Percentiles rank a stretch among this genome's conserved stretches.
These are phyloP conservation scores for Tricholoma matsutake DNA, from an alignment of 768 basidiomycete species.

Conservation along the genomic window DNA sequence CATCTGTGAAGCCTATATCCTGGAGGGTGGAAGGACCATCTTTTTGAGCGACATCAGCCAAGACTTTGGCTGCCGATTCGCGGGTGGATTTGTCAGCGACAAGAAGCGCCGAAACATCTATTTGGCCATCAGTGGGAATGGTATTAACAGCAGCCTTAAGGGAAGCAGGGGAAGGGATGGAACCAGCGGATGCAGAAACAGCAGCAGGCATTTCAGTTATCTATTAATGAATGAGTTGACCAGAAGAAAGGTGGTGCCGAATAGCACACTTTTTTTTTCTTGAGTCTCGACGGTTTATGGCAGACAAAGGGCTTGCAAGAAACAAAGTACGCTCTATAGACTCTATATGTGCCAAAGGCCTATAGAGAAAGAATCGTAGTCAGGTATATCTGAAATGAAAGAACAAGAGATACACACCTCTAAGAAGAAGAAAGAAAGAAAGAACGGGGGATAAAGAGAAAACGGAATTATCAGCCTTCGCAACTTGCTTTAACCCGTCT, in stretches of 20 bases:
- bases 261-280: constrained; percentile 38
- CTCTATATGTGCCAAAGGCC: constrained; percentile 54
- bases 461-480: constrained; percentile 6
- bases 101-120: constrained; percentile 77
- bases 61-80: constrained; percentile 61
- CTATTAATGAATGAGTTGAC: too few relatives aligned
- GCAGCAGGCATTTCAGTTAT: constrained; percentile 77
- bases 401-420: constrained; percentile 29
- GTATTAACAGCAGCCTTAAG: constrained; percentile 58
- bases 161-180: constrained; percentile 60
- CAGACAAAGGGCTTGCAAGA: constrained; percentile 51
- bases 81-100: constrained; percentile 82
- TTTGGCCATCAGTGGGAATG: constrained; percentile 50
- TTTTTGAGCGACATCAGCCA: constrained; percentile 78
- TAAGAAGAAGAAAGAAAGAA: constrained; percentile 35
- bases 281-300: constrained; percentile 38
- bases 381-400: constrained; percentile 11
- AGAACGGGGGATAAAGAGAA: constrained; percentile 32
- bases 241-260: not conserved
- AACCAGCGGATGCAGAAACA: constrained; percentile 54
- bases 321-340: constrained; percentile 68
- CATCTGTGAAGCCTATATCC: constrained; percentile 65
- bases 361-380: constrained; percentile 18
- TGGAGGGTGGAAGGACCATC: constrained; percentile 77
- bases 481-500: constrained; percentile 29